These are phyloP conservation scores for Melanogaster broomeanus DNA, from an alignment of 768 basidiomycete genomes.

Conservation along the genomic window DNA sequence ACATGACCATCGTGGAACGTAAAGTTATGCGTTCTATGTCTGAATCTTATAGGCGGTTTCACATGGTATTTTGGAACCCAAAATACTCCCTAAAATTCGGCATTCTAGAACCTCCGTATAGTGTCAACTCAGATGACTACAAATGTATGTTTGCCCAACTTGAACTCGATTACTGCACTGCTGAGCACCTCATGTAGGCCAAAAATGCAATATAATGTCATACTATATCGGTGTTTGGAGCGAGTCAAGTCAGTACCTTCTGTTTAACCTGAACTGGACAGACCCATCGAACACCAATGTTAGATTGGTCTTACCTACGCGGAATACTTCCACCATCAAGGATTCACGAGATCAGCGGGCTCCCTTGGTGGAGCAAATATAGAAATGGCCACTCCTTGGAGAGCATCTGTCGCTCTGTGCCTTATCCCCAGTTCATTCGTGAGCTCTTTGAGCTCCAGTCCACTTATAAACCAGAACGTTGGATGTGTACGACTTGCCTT, in stretches of 20 bases:
- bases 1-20: slow-evolving; percentile 5
- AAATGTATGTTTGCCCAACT: neutral
- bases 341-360: slow-evolving; percentile 9
- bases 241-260: slow-evolving; percentile 9
- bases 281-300: neutral
- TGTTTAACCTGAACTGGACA: neutral
- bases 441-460: slow-evolving; percentile 5
- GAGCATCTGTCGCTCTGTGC: slow-evolving; percentile 3
- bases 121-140: too few species aligned
- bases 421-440: slow-evolving; percentile 8
- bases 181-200: slow-evolving; percentile 1
- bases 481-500: slow-evolving; percentile 14
- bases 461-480: slow-evolving; percentile 7
- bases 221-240: slow-evolving; percentile 8
- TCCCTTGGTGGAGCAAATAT: slow-evolving; percentile 18
- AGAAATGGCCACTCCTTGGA: neutral
- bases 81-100: neutral
- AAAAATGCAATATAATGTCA: neutral
- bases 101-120: neutral
- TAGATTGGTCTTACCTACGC: slow-evolving; percentile 20
- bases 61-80: neutral
- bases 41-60: slow-evolving; percentile 11
- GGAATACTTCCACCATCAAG: slow-evolving; percentile 11
- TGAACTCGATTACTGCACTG: neutral
- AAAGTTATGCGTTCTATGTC: slow-evolving; percentile 7